These are phyloP conservation scores for Lipomyces yamanashiensis DNA, from an alignment of 805 yeast genomes.

Conservation along the genomic window DNA sequence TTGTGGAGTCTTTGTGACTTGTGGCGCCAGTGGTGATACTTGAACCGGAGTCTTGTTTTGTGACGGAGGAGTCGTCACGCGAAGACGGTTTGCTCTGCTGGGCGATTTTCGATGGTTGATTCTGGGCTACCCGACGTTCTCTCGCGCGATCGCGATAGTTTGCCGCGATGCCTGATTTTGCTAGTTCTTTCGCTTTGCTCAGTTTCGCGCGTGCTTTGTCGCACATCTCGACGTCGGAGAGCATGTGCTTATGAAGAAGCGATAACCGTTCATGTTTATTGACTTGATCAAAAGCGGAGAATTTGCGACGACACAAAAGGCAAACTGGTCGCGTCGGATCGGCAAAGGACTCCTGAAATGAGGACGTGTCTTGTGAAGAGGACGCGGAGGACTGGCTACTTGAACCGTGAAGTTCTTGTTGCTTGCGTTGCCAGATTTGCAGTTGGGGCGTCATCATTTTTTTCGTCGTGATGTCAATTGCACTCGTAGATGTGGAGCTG, in stretches of 20 bases:
- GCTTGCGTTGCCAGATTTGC: slow-evolving; percentile 34
- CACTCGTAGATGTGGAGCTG: too few relatives aligned
- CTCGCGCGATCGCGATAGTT: slow-evolving; percentile 33
- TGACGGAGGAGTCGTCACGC: neutral
- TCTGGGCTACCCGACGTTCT: slow-evolving; percentile 31
- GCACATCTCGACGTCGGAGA: slow-evolving; percentile 6
- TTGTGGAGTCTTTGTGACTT: neutral
- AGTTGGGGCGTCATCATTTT: slow-evolving; percentile 37
- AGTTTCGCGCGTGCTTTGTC: slow-evolving; percentile 14
- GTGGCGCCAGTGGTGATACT: neutral
- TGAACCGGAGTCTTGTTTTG: neutral
- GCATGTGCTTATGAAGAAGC: slow-evolving; percentile 19
- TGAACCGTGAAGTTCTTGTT: slow-evolving; percentile 32
- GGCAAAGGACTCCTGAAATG: slow-evolving; percentile 30
- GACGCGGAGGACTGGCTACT: neutral
- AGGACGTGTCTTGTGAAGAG: neutral
- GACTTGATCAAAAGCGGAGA: slow-evolving; percentile 26
- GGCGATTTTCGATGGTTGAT: slow-evolving; percentile 9
- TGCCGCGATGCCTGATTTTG: neutral
- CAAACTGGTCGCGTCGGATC: slow-evolving; percentile 31
- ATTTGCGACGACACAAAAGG: slow-evolving; percentile 32
- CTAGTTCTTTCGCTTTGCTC: slow-evolving; percentile 5
- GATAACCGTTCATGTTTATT: slow-evolving; percentile 35
- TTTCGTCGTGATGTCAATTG: neutral
- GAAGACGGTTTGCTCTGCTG: neutral